Evolutionary conservation across 2,329 filamentous ascomycete species (phyloP).

Genomic region (Sarocladium brachiariae): DNA sequence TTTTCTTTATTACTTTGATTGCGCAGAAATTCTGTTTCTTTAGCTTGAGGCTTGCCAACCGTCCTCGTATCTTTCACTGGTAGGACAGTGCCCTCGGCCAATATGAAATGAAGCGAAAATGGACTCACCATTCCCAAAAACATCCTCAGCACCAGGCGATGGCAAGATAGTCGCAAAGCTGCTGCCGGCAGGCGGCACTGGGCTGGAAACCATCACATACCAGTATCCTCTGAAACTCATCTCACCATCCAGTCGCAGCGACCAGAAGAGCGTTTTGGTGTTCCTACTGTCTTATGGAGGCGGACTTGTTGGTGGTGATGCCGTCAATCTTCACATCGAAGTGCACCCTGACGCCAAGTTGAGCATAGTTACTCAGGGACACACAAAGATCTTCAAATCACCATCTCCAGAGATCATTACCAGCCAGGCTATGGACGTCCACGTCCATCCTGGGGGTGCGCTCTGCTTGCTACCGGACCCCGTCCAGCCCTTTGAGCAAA

Average conservation of each 20-base stretch:
- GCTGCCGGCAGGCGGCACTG: constrained; percentile 64
- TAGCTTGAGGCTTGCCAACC: no score
- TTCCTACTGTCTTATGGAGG: constrained; percentile 94
- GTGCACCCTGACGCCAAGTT: constrained; percentile 61
- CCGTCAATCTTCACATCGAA: constrained; percentile 64
- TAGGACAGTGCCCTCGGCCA: neutral
- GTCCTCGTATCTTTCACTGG: no score
- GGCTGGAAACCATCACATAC: constrained; percentile 70
- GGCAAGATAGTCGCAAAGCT: constrained; percentile 69
- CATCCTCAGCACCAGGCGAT: constrained; percentile 67
- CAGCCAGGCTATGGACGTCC: constrained; percentile 47
- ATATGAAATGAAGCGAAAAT: constrained; percentile 23
- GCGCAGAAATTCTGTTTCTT: neutral
- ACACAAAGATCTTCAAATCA: constrained; percentile 94
- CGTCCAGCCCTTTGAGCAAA: constrained; percentile 81
- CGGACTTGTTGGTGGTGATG: constrained; percentile 82
- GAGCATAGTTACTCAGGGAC: constrained; percentile 63
- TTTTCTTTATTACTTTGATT: neutral
- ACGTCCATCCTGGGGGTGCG: constrained; percentile 42
- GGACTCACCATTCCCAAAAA: constrained; percentile 69
- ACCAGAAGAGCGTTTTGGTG: constrained; percentile 65
- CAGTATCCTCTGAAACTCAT: constrained; percentile 95
- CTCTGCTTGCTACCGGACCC: constrained; percentile 79
- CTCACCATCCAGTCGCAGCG: constrained; percentile 61
- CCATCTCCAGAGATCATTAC: constrained; percentile 47